Percentiles rank a stretch among this genome's conserved stretches.
These are phyloP conservation scores for Umbelopsis sp. DNA, from an alignment of 371 early-diverging fungal genomes.

Conservation along the genomic window DNA sequence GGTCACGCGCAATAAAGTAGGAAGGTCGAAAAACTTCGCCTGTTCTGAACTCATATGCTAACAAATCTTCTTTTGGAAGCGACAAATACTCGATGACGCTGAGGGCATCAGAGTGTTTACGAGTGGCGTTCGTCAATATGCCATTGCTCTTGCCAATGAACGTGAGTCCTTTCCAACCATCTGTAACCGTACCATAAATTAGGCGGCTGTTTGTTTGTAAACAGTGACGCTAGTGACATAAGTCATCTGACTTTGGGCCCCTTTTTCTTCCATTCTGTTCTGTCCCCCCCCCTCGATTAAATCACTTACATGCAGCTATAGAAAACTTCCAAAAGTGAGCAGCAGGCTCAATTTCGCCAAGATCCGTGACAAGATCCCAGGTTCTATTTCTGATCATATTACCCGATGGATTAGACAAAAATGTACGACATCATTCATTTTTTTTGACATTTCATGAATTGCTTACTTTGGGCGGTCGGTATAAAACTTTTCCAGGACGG, in stretches of 20 bases:
- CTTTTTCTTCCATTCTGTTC: neutral
- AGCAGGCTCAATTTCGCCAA: conserved; percentile 55
- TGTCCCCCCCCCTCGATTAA: neutral
- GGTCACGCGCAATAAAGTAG: conserved; percentile 75
- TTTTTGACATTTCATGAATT: neutral
- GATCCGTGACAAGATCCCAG: conserved; percentile 34
- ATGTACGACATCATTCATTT: neutral
- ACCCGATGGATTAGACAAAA: conserved; percentile 19
- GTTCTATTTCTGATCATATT: conserved; percentile 30
- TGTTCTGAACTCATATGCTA: conserved; percentile 73
- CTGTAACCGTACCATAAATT: neutral
- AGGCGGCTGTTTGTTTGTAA: neutral
- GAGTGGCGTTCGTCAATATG: conserved; percentile 64
- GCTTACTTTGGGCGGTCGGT: conserved; percentile 32
- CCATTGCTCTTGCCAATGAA: conserved; percentile 76
- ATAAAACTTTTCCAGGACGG: conserved; percentile 64
- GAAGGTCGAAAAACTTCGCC: conserved; percentile 74
- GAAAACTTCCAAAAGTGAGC: conserved; percentile 61
- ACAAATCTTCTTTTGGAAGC: conserved; percentile 66
- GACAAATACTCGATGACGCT: conserved; percentile 70
- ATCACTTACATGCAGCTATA: conserved; percentile 56
- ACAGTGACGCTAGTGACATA: neutral
- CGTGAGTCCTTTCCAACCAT: conserved; percentile 81
- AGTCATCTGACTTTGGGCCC: neutral
- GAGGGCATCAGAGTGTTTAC: conserved; percentile 66